Base-by-base conservation (phyloP, 2,329 filamentous ascomycete genomes). In the Xylariaceae sp. region DNA sequence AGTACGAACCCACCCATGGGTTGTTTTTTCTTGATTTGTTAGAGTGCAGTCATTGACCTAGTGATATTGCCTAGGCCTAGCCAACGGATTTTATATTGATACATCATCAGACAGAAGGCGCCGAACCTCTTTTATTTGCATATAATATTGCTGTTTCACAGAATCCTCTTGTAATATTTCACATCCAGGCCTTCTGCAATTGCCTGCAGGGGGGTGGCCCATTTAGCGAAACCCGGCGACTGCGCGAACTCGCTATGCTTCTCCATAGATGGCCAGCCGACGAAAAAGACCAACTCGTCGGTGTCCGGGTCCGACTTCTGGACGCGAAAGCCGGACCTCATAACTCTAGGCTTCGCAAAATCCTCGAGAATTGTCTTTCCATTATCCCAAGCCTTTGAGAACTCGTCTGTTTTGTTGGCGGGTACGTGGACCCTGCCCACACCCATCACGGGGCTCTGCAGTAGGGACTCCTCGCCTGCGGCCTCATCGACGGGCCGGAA, bases 291-390 rank as follows among this genome's bases (percentile, higher is more conserved):
- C 23, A 78, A 70, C 49, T 75, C 71, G 12, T 79, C 75, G 45
- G 73, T 69, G 2, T 58, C 56, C 0, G 69, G 70, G 3, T 64
- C 67, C 3, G 69, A 64, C 55, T 71, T 75, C 47, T 81, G 78
- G 24, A 77, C 70, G 48, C 72, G 74, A 75, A 78, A 80, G 2
- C 75, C 77, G 14, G 66, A 73, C 62, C 73, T 76, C 17, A 77
- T 64, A 24, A 63, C 65, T 33, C 70, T 65, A 14, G 71, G 72
- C 14, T 68, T 65, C 5, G 67, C 70, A 48, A 68, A 67, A 3
- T 60, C 56, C 49, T 69, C 61, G 41, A 78, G 56, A 44, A 72
- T 33, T 9, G 63, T 61, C 60, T 75, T 74, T 29, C 73, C 60
- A 26, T 62, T 58, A 4, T 65, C 64, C 66, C 76, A 79, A 21